Conservation (phyloP, 1,284 basidiomycete genomes). For the Malassezia slooffiae region DNA sequence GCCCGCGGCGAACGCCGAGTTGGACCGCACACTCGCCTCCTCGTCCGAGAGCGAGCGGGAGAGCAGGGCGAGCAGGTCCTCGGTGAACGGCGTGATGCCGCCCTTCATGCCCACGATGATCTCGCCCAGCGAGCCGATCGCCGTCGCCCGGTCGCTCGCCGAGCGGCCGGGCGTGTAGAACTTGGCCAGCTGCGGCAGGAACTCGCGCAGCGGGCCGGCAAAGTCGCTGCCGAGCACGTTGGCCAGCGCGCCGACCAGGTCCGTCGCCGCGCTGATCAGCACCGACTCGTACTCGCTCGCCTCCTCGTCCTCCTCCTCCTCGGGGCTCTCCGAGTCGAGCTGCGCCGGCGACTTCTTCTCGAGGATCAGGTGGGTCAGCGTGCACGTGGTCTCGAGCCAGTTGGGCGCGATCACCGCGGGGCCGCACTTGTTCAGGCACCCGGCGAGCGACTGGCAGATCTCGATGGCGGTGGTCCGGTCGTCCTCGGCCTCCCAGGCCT, state of each 20-base stretch:
- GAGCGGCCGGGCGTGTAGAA: slow-evolving; percentile 81
- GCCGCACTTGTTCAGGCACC: slow-evolving; percentile 80
- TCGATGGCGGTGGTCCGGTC: slow-evolving; percentile 83
- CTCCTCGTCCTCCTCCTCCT: slow-evolving; percentile 59
- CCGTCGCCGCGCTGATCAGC: slow-evolving; percentile 82
- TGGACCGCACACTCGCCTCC: slow-evolving; percentile 85
- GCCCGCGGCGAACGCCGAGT: slow-evolving; percentile 87
- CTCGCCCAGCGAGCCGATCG: slow-evolving; percentile 88
- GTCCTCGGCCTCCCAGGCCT: slow-evolving; percentile 87
- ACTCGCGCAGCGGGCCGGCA: slow-evolving; percentile 66
- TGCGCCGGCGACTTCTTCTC: slow-evolving; percentile 64
- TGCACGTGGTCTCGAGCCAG: slow-evolving; percentile 54
- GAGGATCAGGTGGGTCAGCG: slow-evolving; percentile 53
- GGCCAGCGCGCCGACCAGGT: slow-evolving; percentile 84
- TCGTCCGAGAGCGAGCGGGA: slow-evolving; percentile 63
- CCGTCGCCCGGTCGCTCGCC: slow-evolving; percentile 78
- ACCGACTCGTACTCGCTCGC: slow-evolving; percentile 95
- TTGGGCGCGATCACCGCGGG: slow-evolving; percentile 56
- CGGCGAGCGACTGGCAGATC: slow-evolving; percentile 73
- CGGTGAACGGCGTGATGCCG: slow-evolving; percentile 72
- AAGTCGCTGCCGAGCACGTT: slow-evolving; percentile 76
- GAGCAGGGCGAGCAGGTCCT: slow-evolving; percentile 49
- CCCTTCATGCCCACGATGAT: slow-evolving; percentile 84
- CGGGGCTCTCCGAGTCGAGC: slow-evolving; percentile 78
- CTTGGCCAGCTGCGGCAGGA: slow-evolving; percentile 79